Conservation (phyloP, 164 flowering plant species). For the Macadamia integrifolia region DNA sequence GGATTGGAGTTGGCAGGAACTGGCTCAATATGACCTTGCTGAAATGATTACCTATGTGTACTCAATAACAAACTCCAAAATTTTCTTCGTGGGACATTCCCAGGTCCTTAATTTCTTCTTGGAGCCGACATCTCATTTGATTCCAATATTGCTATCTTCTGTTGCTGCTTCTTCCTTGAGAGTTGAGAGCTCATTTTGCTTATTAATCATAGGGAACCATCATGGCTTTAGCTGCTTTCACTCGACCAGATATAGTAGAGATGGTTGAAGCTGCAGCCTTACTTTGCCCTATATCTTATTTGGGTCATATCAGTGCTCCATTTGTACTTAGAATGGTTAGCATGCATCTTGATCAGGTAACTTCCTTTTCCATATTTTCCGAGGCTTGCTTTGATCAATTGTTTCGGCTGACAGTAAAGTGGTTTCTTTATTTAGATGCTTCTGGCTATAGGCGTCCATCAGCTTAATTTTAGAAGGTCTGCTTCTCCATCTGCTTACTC, state of each 20-base stretch:
- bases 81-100: constrained; percentile 83
- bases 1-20: constrained; percentile 99
- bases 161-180: neutral
- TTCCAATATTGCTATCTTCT: neutral
- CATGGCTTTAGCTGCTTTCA: constrained; percentile 85
- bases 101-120: constrained; percentile 45
- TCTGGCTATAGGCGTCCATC: constrained; percentile 76
- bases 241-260: constrained; percentile 62
- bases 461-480: constrained; percentile 86
- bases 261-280: constrained; percentile 92
- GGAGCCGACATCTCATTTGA: neutral
- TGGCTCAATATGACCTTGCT: constrained; percentile 76
- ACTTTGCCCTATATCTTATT: constrained; percentile 80
- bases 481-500: neutral
- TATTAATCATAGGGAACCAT: constrained; percentile 67
- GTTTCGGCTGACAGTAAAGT: constrained; percentile 3
- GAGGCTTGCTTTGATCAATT: neutral
- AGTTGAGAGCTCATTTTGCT: constrained; percentile 6
- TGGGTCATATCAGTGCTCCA: constrained; percentile 64
- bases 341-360: constrained; percentile 83
- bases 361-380: neutral
- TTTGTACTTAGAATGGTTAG: constrained; percentile 68
- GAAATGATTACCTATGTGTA: constrained; percentile 59
- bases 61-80: constrained; percentile 50
- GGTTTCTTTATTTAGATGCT: constrained; percentile 39